These are phyloP conservation scores for Brassica carinata DNA, from an alignment of 345 rosid genomes.

Conservation along the genomic window DNA sequence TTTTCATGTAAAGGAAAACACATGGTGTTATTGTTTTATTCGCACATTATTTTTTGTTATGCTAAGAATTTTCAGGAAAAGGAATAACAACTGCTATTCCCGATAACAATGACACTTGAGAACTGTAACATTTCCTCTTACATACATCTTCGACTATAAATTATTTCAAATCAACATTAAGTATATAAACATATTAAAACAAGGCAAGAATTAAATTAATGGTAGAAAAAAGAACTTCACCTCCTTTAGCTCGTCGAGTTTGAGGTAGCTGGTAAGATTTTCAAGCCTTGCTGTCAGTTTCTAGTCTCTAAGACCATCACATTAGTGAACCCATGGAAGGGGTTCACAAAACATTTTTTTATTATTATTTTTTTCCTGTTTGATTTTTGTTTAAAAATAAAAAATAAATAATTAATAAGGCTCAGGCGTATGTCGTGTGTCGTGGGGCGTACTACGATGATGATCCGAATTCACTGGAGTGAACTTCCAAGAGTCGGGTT, in stretches of 20 bases:
- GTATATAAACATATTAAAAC: neutral
- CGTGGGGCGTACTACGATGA: too few relatives aligned
- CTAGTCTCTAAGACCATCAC: neutral
- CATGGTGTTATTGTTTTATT: conserved; percentile 14
- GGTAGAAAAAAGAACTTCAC: conserved; percentile 21
- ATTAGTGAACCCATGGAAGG: too few relatives aligned
- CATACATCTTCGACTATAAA: conserved; percentile 8
- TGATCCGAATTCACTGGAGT: too few relatives aligned
- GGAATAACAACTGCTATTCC: conserved; percentile 36
- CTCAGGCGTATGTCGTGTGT: too few relatives aligned
- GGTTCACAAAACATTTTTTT: too few relatives aligned
- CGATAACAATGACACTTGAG: conserved; percentile 41
- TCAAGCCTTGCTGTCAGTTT: neutral
- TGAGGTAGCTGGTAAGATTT: neutral
- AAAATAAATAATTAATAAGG: too few relatives aligned
- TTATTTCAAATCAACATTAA: conserved; percentile 32
- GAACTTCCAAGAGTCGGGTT: too few relatives aligned
- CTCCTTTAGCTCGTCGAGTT: conserved; percentile 34
- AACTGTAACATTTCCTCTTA: conserved; percentile 35
- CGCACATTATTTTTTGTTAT: neutral
- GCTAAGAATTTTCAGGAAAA: conserved; percentile 16
- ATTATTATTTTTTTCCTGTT: too few relatives aligned
- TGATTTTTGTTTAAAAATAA: too few relatives aligned
- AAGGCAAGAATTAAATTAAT: neutral
- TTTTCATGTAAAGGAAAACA: conserved; percentile 1